Conservation (phyloP, 129 eudicot genomes). For the Dittrichia graveolens region DNA sequence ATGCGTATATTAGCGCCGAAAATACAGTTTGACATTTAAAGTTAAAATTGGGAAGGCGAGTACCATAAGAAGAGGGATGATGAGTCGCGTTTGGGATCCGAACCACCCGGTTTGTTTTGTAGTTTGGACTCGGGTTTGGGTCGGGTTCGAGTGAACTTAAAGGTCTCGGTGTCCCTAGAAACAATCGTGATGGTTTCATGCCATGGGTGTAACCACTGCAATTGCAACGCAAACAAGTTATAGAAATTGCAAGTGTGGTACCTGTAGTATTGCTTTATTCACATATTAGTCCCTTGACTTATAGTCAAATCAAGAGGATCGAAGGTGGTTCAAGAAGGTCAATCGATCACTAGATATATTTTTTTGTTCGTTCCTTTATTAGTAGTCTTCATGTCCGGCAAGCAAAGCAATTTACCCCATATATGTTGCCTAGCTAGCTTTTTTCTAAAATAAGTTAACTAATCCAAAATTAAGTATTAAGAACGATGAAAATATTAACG, state of each 20-base stretch:
- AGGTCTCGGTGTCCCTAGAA: slow-evolving; percentile 29
- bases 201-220: slow-evolving; percentile 35
- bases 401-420: too few species aligned
- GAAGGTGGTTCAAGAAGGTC: too few species aligned
- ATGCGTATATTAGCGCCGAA: not conserved
- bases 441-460: too few species aligned
- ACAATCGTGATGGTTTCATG: slow-evolving; percentile 31
- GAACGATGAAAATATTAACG: too few species aligned
- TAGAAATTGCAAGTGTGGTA: not conserved
- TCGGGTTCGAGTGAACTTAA: slow-evolving; percentile 23
- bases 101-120: slow-evolving; percentile 26
- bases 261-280: not conserved
- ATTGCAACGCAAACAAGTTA: slow-evolving; percentile 7
- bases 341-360: too few species aligned
- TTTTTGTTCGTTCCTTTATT: too few species aligned
- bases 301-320: too few species aligned
- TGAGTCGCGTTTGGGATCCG: slow-evolving; percentile 32
- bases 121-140: slow-evolving; percentile 17
- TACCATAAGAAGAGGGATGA: slow-evolving; percentile 40
- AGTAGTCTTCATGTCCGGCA: too few species aligned
- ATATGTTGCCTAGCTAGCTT: too few species aligned
- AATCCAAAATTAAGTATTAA: too few species aligned
- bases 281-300: slow-evolving; percentile 5
- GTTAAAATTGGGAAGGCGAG: not conserved
- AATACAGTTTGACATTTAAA: not conserved